These are phyloP conservation scores for Saturnispora saitoi DNA, from an alignment of 805 yeast species.

Conservation along the genomic window DNA sequence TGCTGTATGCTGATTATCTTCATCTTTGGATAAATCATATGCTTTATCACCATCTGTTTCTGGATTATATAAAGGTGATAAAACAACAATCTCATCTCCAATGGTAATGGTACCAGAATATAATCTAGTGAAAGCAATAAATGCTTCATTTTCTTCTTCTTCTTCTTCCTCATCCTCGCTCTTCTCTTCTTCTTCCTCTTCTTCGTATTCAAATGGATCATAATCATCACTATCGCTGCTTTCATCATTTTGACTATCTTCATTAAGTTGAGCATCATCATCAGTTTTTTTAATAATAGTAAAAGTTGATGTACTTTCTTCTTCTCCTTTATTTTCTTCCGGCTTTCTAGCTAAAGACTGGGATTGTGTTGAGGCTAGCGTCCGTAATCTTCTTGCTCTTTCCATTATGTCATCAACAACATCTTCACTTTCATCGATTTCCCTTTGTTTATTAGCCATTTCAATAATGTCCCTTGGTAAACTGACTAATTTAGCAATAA, in stretches of 20 bases:
- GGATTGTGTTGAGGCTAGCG: conserved; percentile 6
- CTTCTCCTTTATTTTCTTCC: conserved; percentile 28
- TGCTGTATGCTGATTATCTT: conserved; percentile 34
- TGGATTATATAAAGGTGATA: conserved; percentile 87
- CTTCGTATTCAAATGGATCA: conserved; percentile 10
- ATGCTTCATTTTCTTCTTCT: conserved; percentile 44
- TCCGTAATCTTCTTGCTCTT: conserved; percentile 35
- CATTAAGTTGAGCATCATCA: conserved; percentile 29
- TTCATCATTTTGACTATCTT: conserved; percentile 11
- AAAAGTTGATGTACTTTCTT: conserved; percentile 5
- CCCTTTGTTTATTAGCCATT: conserved; percentile 30
- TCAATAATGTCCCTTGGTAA: conserved; percentile 68
- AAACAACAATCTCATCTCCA: conserved; percentile 67
- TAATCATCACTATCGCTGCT: conserved; percentile 14
- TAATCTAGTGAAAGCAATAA: conserved; percentile 83
- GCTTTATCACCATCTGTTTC: conserved; percentile 24
- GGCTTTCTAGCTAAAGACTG: conserved; percentile 29
- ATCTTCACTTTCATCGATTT: conserved; percentile 3
- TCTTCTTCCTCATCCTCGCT: conserved; percentile 29
- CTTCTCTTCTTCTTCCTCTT: conserved; percentile 2
- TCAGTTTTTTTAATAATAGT: conserved; percentile 29
- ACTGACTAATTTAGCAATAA: conserved; percentile 83
- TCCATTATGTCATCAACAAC: conserved; percentile 50
- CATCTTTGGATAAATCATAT: conserved; percentile 20
- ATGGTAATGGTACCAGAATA: conserved; percentile 74